Percentiles rank a stretch among this genome's conserved stretches.
These are phyloP conservation scores for Penicillium sp. DNA, from an alignment of 2,329 filamentous ascomycete species.

Conservation along the genomic window DNA sequence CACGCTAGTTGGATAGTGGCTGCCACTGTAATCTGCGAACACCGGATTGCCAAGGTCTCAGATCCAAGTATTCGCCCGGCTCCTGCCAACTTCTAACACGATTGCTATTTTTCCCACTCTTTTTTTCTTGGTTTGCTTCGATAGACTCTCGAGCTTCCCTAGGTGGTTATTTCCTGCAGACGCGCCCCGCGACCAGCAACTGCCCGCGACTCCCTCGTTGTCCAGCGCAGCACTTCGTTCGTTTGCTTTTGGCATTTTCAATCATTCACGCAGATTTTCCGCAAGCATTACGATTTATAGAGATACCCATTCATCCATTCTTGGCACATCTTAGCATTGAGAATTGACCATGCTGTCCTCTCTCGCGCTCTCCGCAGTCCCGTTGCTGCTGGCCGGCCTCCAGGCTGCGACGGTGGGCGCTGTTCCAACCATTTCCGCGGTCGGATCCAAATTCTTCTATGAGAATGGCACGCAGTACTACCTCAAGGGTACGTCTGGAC, in stretches of 20 bases:
- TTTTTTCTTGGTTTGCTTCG: not conserved
- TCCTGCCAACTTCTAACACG: constrained; percentile 10
- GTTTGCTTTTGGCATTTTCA: constrained; percentile 2
- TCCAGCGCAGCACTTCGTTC: constrained; percentile 7
- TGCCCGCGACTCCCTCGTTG: constrained; percentile 17
- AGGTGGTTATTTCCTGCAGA: constrained; percentile 13
- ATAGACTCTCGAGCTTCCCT: not conserved
- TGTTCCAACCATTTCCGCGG: constrained; percentile 60
- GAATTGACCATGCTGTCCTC: constrained; percentile 28
- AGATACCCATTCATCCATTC: constrained; percentile 1
- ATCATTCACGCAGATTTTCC: not conserved
- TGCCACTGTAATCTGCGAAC: constrained; percentile 15
- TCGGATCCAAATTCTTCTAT: constrained; percentile 84
- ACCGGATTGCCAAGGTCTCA: constrained; percentile 15
- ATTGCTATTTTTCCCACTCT: constrained; percentile 1
- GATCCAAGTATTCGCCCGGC: constrained; percentile 6
- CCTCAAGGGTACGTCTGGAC: constrained; percentile 67
- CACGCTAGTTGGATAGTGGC: constrained; percentile 11
- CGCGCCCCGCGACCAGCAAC: constrained; percentile 1
- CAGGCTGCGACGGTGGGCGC: constrained; percentile 41
- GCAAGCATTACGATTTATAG: constrained; percentile 4
- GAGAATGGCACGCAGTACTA: constrained; percentile 80
- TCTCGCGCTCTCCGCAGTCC: constrained; percentile 20
- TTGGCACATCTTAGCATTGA: not conserved
- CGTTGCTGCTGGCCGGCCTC: constrained; percentile 35